These are phyloP conservation scores for Phialemoniopsis sp. DNA, from an alignment of 2,329 filamentous ascomycete genomes.

Conservation along the genomic window DNA sequence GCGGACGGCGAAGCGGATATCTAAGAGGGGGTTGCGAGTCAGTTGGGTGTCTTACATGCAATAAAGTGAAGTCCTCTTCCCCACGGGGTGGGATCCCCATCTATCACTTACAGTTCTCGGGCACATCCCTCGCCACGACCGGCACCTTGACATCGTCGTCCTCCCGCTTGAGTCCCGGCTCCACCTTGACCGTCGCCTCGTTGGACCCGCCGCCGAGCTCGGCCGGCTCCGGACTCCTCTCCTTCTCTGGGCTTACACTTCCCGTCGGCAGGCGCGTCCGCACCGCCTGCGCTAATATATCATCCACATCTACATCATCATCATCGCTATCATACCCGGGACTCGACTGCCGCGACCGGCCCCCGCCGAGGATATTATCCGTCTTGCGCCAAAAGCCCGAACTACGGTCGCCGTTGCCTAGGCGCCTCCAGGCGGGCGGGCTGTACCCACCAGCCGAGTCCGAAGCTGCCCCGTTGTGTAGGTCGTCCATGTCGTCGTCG, in stretches of 20 bases:
- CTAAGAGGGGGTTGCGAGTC: slow-evolving; percentile 36
- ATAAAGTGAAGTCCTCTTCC: too few relatives aligned
- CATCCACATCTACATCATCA: slow-evolving; percentile 26
- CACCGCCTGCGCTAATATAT: slow-evolving; percentile 46
- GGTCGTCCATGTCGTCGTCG: slow-evolving; percentile 27
- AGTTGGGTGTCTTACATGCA: too few relatives aligned
- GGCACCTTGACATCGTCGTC: slow-evolving; percentile 10
- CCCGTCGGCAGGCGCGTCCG: slow-evolving; percentile 51
- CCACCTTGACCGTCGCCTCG: slow-evolving; percentile 31
- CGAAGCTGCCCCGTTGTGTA: slow-evolving; percentile 22
- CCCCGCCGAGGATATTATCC: slow-evolving; percentile 45
- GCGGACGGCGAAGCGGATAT: slow-evolving; percentile 82
- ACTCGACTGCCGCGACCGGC: slow-evolving; percentile 20
- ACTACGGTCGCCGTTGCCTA: slow-evolving; percentile 54
- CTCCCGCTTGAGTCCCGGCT: slow-evolving; percentile 14
- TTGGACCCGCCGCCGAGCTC: slow-evolving; percentile 16
- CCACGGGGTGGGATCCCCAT: too few relatives aligned
- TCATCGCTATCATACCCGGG: slow-evolving; percentile 28
- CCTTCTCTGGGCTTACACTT: slow-evolving; percentile 52
- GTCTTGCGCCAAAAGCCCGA: slow-evolving; percentile 57
- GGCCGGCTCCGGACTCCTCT: slow-evolving; percentile 41
- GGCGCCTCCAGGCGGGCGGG: slow-evolving; percentile 57
- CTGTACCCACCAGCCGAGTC: slow-evolving; percentile 53
- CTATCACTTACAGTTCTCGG: slow-evolving; percentile 46
- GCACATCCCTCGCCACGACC: slow-evolving; percentile 18